Conservation (phyloP, 2,329 filamentous ascomycete genomes). For the Arthrobotrys sinensis region DNA sequence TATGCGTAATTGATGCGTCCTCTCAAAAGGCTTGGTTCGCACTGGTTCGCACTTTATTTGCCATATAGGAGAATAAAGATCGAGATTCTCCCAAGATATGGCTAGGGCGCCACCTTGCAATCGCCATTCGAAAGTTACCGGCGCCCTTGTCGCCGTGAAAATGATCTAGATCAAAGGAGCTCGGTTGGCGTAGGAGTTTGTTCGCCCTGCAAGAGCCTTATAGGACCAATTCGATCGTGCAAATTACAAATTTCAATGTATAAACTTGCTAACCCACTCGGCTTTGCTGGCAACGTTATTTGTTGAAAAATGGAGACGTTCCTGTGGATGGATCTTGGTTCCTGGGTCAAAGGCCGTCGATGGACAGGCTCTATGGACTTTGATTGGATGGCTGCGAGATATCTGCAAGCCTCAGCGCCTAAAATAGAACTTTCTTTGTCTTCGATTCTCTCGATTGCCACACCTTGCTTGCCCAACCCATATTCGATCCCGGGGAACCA, state of each 20-base stretch:
- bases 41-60: slow-evolving; percentile 42
- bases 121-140: slow-evolving; percentile 24
- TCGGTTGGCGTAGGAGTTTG: slow-evolving; percentile 21
- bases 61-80: slow-evolving; percentile 45
- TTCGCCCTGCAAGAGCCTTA: slow-evolving; percentile 26
- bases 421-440: slow-evolving; percentile 57
- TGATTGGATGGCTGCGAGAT: slow-evolving; percentile 49
- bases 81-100: slow-evolving; percentile 21
- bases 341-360: slow-evolving; percentile 35
- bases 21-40: slow-evolving; percentile 41
- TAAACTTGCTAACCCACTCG: slow-evolving; percentile 24
- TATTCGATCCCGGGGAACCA: slow-evolving; percentile 1
- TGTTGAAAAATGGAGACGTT: slow-evolving; percentile 9
- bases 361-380: slow-evolving; percentile 1
- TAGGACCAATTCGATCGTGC: slow-evolving; percentile 31
- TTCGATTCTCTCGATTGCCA: slow-evolving; percentile 30
- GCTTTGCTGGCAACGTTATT: slow-evolving; percentile 24
- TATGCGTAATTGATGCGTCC: slow-evolving; percentile 15
- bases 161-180: not conserved
- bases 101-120: slow-evolving; percentile 38
- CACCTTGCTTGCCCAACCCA: slow-evolving; percentile 15
- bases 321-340: slow-evolving; percentile 49
- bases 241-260: slow-evolving; percentile 24
- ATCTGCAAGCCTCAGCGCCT: slow-evolving; percentile 53
- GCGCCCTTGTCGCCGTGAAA: slow-evolving; percentile 23